Evolutionary conservation across 2,329 filamentous ascomycete species (phyloP).

Genomic region (Sporothrix brasiliensis): DNA sequence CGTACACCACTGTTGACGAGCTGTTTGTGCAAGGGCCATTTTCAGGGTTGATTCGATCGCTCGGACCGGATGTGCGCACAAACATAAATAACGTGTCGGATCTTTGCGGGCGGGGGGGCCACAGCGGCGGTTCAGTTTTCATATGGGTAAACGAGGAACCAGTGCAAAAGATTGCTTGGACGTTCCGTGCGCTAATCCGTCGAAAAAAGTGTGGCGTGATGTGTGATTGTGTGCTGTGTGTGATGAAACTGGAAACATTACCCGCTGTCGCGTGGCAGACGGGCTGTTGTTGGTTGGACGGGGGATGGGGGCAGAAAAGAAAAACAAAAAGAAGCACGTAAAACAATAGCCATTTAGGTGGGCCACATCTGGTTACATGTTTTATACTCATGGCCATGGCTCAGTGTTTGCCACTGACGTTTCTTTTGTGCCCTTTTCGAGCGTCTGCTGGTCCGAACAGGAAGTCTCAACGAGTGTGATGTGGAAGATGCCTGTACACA

Average conservation of each 20-base stretch:
- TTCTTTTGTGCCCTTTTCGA: too few relatives aligned
- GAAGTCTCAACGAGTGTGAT: too few relatives aligned
- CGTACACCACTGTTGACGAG: neutral
- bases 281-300: slow-evolving; percentile 14
- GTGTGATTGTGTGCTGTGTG: neutral
- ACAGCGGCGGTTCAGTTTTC: neutral
- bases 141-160: neutral
- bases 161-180: slow-evolving; percentile 3
- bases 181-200: slow-evolving; percentile 3
- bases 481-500: neutral
- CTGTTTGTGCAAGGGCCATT: neutral
- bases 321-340: neutral
- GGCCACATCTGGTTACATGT: neutral
- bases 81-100: slow-evolving; percentile 15
- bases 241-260: slow-evolving; percentile 9
- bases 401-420: too few relatives aligned
- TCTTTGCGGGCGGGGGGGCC: neutral
- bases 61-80: slow-evolving; percentile 9
- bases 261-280: slow-evolving; percentile 14
- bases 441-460: too few relatives aligned
- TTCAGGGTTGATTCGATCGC: neutral
- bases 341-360: neutral
- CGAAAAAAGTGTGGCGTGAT: neutral
- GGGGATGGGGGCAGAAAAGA: neutral
- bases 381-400: too few relatives aligned